A percentile compares a stretch with the other conserved stretches of the same genome.
phyloP scores from a whole-genome alignment of 1,139 yeast species.

The Wickerhamomyces sp. region DNA sequence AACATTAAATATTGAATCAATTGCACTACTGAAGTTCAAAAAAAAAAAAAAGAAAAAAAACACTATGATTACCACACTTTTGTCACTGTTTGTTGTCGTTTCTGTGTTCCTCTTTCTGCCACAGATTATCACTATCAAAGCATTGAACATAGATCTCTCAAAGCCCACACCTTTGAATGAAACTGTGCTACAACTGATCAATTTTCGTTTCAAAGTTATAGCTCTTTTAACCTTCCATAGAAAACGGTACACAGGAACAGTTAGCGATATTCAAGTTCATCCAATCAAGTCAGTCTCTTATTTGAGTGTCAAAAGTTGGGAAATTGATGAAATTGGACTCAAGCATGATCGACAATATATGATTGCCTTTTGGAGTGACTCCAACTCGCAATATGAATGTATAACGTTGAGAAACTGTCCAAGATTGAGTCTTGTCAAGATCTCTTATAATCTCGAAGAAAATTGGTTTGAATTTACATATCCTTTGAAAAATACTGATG shows the following conservation, averaged over 20 bases:
- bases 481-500: slow-evolving; percentile 13
- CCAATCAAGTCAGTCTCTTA: slow-evolving; percentile 41
- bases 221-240: background rate
- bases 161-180: slow-evolving; percentile 1
- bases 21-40: too few relatives aligned
- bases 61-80: background rate
- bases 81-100: background rate
- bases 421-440: slow-evolving; percentile 28
- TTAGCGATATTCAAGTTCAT: slow-evolving; percentile 30
- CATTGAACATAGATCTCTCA: background rate
- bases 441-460: slow-evolving; percentile 23
- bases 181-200: background rate
- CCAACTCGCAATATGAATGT: slow-evolving; percentile 24
- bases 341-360: slow-evolving; percentile 38
- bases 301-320: slow-evolving; percentile 30
- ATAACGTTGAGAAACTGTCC: slow-evolving; percentile 34
- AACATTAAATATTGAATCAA: too few relatives aligned
- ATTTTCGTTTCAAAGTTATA: background rate
- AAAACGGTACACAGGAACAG: slow-evolving; percentile 15
- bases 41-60: too few relatives aligned
- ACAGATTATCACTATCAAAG: background rate
- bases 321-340: slow-evolving; percentile 34
- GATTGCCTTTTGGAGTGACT: slow-evolving; percentile 28
- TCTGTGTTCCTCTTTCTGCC: background rate
- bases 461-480: slow-evolving; percentile 28